These are phyloP conservation scores for Phoma sp. DNA, from an alignment of 2,329 filamentous ascomycete genomes.

Conservation along the genomic window DNA sequence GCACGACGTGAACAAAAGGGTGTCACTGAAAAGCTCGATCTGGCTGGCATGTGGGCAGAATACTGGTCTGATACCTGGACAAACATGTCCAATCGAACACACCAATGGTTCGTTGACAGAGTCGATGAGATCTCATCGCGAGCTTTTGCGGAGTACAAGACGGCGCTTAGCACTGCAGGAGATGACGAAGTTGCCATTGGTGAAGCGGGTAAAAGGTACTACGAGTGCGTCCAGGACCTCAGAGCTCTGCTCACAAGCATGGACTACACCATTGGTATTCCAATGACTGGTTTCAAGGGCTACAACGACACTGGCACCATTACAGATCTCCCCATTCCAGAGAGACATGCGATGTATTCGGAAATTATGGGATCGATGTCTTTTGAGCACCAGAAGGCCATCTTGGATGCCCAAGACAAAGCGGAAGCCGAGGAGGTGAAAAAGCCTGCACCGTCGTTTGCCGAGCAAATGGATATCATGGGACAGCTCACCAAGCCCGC, in stretches of 20 bases:
- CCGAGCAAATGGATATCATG: neutral
- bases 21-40: conserved; percentile 14
- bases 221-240: conserved; percentile 26
- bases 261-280: conserved; percentile 19
- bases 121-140: conserved; percentile 22
- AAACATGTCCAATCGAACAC: conserved; percentile 21
- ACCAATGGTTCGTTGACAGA: conserved; percentile 26
- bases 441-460: neutral
- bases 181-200: conserved; percentile 12
- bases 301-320: conserved; percentile 1
- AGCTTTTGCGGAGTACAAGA: neutral
- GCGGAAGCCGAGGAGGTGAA: neutral
- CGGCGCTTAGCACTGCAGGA: conserved; percentile 6
- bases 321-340: neutral
- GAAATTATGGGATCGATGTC: conserved; percentile 8
- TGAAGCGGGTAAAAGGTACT: conserved; percentile 23
- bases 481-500: conserved; percentile 14
- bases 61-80: conserved; percentile 16
- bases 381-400: conserved; percentile 8
- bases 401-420: conserved; percentile 11
- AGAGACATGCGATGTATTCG: neutral
- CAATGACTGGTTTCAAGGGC: conserved; percentile 27
- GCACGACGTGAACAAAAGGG: conserved; percentile 19
- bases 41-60: conserved; percentile 29
- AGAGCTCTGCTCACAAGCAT: conserved; percentile 14